phyloP scores from a whole-genome alignment of 441 rosid genomes.

The Bruguiera hainesii region DNA sequence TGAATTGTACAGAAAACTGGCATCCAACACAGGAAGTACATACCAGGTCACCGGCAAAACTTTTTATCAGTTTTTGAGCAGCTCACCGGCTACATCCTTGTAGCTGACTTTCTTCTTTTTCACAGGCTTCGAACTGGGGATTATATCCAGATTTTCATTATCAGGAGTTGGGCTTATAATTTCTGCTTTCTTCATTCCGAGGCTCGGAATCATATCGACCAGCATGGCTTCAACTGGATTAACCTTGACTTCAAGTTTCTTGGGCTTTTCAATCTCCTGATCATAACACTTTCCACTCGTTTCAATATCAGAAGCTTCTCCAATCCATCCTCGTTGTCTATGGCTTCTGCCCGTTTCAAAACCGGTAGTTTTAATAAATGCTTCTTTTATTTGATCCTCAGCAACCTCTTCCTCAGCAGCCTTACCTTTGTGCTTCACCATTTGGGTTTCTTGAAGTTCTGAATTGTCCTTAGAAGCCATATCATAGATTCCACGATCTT shows the following conservation, averaged over 20 bases:
- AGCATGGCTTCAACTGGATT: conserved; percentile 89
- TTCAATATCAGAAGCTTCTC: conserved; percentile 1
- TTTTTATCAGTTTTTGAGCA: conserved; percentile 57
- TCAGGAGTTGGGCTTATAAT: conserved; percentile 14
- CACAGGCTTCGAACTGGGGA: conserved; percentile 18
- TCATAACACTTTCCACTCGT: conserved; percentile 11
- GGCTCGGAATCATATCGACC: conserved; percentile 79
- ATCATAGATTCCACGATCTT: conserved; percentile 20
- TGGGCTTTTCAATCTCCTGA: conserved; percentile 22
- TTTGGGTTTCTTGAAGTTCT: conserved; percentile 21
- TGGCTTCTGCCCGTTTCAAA: background rate
- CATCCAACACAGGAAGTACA: too few species aligned
- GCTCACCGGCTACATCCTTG: conserved; percentile 56
- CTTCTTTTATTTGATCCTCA: conserved; percentile 26
- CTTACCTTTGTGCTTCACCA: conserved; percentile 24
- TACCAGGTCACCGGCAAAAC: too few species aligned
- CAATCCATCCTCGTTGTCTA: background rate
- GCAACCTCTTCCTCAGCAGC: conserved; percentile 25
- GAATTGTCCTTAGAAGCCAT: conserved; percentile 19
- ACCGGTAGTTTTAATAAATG: conserved; percentile 15
- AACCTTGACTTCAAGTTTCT: conserved; percentile 39
- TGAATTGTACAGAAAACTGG: too few species aligned
- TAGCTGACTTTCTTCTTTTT: conserved; percentile 82
- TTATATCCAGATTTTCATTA: conserved; percentile 10
- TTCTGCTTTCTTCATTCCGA: conserved; percentile 45